Evolutionary conservation across 2,329 filamentous ascomycete genomes (phyloP).

Genomic region (Diplodia mutila): DNA sequence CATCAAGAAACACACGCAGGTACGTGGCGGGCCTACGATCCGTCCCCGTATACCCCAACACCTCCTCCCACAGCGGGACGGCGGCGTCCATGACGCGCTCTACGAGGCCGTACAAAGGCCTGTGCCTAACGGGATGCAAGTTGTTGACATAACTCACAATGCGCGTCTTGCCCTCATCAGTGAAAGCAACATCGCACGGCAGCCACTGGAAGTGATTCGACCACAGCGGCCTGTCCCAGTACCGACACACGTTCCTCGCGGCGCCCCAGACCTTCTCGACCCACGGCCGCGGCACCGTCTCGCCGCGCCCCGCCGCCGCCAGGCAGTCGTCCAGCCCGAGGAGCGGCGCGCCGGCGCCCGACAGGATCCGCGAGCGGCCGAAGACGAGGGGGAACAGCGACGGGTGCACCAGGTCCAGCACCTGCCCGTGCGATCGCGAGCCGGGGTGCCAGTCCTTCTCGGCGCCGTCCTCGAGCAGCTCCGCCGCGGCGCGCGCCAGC

Average conservation of each 20-base stretch:
- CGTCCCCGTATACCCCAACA: not conserved
- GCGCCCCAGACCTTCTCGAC: conserved; percentile 13
- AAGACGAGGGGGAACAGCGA: conserved; percentile 44
- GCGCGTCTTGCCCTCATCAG: conserved; percentile 35
- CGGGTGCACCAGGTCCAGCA: conserved; percentile 65
- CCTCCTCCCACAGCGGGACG: conserved; percentile 49
- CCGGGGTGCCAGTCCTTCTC: conserved; percentile 65
- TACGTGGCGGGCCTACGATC: not conserved
- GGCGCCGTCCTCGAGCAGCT: conserved; percentile 51
- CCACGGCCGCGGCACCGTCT: conserved; percentile 19
- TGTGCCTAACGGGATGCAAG: conserved; percentile 49
- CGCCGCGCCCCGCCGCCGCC: conserved; percentile 24
- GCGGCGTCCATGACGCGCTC: conserved; percentile 48
- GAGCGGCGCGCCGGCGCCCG: conserved; percentile 17
- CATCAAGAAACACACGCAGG: not conserved
- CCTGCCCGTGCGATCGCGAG: conserved; percentile 56
- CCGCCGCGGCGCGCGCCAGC: conserved; percentile 49
- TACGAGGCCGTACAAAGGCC: conserved; percentile 46
- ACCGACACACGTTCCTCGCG: not conserved
- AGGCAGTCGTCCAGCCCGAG: conserved; percentile 29
- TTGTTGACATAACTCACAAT: conserved; percentile 59
- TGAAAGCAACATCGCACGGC: conserved; percentile 52
- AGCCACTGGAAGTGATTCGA: conserved; percentile 52
- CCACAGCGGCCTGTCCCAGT: conserved; percentile 20
- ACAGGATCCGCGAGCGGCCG: conserved; percentile 30